Evolutionary conservation across 192 early-diverging fungal species (phyloP).

Genomic region (Oehlia diaphana): DNA sequence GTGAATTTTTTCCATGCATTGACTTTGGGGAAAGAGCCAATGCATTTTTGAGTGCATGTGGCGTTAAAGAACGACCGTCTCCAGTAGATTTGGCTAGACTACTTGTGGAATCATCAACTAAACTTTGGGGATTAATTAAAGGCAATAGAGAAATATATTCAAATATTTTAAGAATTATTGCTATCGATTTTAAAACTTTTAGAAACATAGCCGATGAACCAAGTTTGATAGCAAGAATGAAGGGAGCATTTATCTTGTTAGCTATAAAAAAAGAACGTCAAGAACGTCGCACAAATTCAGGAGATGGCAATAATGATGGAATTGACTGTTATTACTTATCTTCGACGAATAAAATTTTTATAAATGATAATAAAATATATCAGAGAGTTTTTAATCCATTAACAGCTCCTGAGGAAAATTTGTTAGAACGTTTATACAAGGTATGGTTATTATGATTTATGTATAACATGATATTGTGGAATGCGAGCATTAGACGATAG

Average conservation of each 20-base stretch:
- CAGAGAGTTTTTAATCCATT: slow-evolving; percentile 75
- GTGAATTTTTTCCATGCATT: slow-evolving; percentile 57
- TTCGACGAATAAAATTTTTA: slow-evolving; percentile 65
- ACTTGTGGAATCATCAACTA: slow-evolving; percentile 57
- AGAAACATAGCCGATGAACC: slow-evolving; percentile 43
- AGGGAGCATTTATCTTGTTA: slow-evolving; percentile 59
- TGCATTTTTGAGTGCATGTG: slow-evolving; percentile 78
- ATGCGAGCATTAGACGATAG: too few species aligned
- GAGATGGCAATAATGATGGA: slow-evolving; percentile 42
- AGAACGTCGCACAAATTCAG: neutral
- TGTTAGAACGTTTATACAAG: slow-evolving; percentile 67
- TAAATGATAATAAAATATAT: slow-evolving; percentile 65
- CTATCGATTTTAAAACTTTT: slow-evolving; percentile 54
- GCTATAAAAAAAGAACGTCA: slow-evolving; percentile 70
- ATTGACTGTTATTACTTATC: slow-evolving; percentile 61
- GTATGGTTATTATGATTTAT: slow-evolving; percentile 49
- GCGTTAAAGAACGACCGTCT: slow-evolving; percentile 79
- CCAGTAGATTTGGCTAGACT: slow-evolving; percentile 68
- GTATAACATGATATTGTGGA: too few species aligned
- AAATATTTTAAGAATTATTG: slow-evolving; percentile 69
- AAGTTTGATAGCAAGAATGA: slow-evolving; percentile 60
- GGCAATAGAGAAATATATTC: slow-evolving; percentile 61
- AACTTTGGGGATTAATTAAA: slow-evolving; percentile 54
- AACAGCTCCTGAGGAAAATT: slow-evolving; percentile 67
- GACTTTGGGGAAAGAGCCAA: slow-evolving; percentile 77